Evolutionary conservation across 441 rosid genomes (phyloP).

Genomic region (Populus trichocarpa): DNA sequence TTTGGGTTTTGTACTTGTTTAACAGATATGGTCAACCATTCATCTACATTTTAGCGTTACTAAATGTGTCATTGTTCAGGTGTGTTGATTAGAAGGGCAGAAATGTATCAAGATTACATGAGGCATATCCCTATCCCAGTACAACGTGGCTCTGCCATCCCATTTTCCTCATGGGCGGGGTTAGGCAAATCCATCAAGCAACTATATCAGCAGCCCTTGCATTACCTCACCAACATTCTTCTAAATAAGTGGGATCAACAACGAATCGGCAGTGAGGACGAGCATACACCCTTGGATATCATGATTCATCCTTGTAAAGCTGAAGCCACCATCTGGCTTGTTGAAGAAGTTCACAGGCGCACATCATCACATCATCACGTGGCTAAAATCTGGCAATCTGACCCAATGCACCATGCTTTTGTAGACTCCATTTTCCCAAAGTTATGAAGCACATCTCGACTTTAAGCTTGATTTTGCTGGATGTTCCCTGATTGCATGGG

Average conservation of each 20-base stretch:
- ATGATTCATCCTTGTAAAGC: constrained; percentile 80
- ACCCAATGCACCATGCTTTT: constrained; percentile 52
- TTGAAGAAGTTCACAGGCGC: constrained; percentile 73
- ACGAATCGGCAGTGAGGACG: no score
- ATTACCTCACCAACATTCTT: constrained; percentile 72
- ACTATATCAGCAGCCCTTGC: constrained; percentile 81
- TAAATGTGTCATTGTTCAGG: constrained; percentile 25
- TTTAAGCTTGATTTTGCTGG: background rate
- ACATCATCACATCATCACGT: constrained; percentile 64
- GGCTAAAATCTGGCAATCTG: constrained; percentile 66
- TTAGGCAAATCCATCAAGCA: constrained; percentile 67
- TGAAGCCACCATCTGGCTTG: constrained; percentile 82
- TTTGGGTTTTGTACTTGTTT: background rate
- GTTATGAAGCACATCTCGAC: constrained; percentile 9
- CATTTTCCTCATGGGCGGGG: constrained; percentile 72
- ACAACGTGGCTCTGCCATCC: constrained; percentile 66
- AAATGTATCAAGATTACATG: constrained; percentile 89
- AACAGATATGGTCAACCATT: background rate
- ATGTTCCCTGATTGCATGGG: constrained; percentile 2
- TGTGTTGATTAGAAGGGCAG: constrained; percentile 53
- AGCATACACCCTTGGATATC: no score
- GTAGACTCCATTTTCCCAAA: constrained; percentile 56
- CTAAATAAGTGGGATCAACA: background rate
- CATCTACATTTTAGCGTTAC: background rate
- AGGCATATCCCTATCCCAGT: constrained; percentile 19